Evolutionary conservation across 1,284 basidiomycete species (phyloP), one percentile per base, ranked within the genome.

Genomic region (Takashimella koratensis): DNA sequence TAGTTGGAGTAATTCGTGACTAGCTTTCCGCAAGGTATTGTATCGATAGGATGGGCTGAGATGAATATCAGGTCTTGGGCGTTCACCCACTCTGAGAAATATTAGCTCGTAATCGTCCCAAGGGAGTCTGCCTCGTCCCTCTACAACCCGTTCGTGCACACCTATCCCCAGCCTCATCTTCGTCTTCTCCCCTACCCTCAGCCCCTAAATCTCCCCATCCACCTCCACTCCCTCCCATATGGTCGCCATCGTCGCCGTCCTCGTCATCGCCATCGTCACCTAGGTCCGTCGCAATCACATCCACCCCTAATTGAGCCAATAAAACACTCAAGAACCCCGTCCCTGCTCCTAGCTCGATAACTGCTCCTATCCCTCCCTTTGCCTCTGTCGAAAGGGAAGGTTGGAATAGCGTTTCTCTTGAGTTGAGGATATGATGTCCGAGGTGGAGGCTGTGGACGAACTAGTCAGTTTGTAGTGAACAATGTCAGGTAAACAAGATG

Each of bases 281-380:
- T 27, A 73, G 67, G 57, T 83, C 84, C 39, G 83, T 83, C 27
- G 84, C 83, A 8, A 93, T 74, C 73, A 98, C 96, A 68, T 92
- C 86, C 76, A 51, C 41, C 0, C 67, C 70, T 0, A 66, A 48
- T 50, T 72, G 69, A 4, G 66, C 62, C 2, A 75, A 58, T 12
- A 76, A 58, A 30, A 68, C 62, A 0, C 70, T 71, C 5, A 77
- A 56, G 52, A 77, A 74, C 0, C 75, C 76, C 10, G 73, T 74
- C 1, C 76, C 76, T 5, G 74, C 66, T 8, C 75, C 75, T 4
- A 76, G 63, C 62, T 77, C 76, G 4, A 77, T 36, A 1, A 71
- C 54, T 3, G 16, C 16, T 36, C 30, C 30, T 36, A 16, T 8
- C 16, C 30, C 30, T 36, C 16, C n/a, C n/a, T n/a, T n/a, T n/a